Conservation (phyloP, 2,329 filamentous ascomycete species). For the Aspergillus novoparasiticus region DNA sequence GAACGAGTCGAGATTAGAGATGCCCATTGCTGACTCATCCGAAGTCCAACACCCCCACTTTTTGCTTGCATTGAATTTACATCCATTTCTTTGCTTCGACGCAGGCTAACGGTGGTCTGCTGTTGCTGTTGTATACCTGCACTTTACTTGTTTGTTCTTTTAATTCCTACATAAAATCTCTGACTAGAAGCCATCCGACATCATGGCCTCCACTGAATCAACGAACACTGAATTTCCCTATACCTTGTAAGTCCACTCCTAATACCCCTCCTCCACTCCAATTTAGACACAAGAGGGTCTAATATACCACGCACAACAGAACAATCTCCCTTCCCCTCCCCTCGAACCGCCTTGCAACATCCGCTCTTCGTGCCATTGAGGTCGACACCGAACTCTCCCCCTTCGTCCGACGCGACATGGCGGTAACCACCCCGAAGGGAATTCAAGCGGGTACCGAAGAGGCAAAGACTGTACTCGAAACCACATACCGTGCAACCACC, state of each 20-base stretch:
- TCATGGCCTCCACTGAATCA: constrained; percentile 26
- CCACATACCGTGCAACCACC: constrained; percentile 83
- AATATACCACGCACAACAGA: constrained; percentile 47
- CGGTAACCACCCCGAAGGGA: constrained; percentile 48
- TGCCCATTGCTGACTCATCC: background rate
- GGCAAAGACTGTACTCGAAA: constrained; percentile 62
- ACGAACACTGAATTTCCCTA: constrained; percentile 38
- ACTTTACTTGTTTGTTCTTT: background rate
- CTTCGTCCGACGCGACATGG: constrained; percentile 73
- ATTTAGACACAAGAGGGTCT: constrained; percentile 1
- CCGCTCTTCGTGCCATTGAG: constrained; percentile 72
- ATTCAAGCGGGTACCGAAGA: constrained; percentile 26
- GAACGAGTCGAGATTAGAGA: background rate
- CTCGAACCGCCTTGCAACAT: constrained; percentile 72
- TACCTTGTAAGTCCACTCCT: constrained; percentile 36
- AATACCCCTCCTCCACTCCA: constrained; percentile 7
- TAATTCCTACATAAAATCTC: background rate
- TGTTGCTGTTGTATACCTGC: background rate
- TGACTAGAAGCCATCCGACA: background rate
- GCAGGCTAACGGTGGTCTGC: background rate
- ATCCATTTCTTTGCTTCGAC: background rate
- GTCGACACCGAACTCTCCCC: constrained; percentile 90
- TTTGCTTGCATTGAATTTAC: background rate
- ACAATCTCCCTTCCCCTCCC: constrained; percentile 80
- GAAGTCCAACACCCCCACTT: background rate